These are phyloP conservation scores for Phytophthora citricola DNA, from an alignment of 352 stramenopile species.

Conservation along the genomic window DNA sequence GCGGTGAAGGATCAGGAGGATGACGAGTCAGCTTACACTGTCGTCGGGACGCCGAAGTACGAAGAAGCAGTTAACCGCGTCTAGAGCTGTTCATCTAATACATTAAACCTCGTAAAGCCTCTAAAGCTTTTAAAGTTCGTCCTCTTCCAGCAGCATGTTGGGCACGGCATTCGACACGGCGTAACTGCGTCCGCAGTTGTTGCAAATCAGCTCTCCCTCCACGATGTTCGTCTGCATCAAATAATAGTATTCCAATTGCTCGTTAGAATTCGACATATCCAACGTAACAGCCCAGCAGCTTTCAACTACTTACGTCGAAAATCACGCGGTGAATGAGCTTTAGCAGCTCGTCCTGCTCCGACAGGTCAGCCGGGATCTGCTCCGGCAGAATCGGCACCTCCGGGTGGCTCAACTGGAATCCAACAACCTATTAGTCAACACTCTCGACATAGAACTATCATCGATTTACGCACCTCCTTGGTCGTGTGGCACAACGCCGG, in stretches of 20 bases:
- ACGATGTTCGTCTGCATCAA: slow-evolving; percentile 79
- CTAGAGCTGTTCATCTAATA: slow-evolving; percentile 21
- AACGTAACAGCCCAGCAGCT: background rate
- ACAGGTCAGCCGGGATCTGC: slow-evolving; percentile 62
- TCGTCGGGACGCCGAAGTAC: background rate
- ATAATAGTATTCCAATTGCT: background rate
- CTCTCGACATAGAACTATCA: background rate
- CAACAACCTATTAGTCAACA: background rate
- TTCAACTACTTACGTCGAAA: slow-evolving; percentile 66
- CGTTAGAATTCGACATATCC: too few relatives aligned
- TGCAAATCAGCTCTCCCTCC: slow-evolving; percentile 85
- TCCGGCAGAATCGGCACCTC: slow-evolving; percentile 79
- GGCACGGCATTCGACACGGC: slow-evolving; percentile 79
- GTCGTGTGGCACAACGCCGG: slow-evolving; percentile 73
- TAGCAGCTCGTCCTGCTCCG: slow-evolving; percentile 72
- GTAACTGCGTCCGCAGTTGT: slow-evolving; percentile 86
- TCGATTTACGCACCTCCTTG: slow-evolving; percentile 55
- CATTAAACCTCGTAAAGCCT: slow-evolving; percentile 28
- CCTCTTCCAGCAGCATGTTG: slow-evolving; percentile 89
- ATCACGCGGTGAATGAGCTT: slow-evolving; percentile 81
- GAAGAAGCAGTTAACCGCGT: background rate
- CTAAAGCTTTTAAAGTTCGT: slow-evolving; percentile 69
- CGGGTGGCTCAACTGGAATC: slow-evolving; percentile 72
- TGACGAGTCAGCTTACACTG: too few relatives aligned
- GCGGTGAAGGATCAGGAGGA: too few relatives aligned